Conservation (phyloP, 495 filamentous ascomycete species). For the Talaromyces stipitatus region DNA sequence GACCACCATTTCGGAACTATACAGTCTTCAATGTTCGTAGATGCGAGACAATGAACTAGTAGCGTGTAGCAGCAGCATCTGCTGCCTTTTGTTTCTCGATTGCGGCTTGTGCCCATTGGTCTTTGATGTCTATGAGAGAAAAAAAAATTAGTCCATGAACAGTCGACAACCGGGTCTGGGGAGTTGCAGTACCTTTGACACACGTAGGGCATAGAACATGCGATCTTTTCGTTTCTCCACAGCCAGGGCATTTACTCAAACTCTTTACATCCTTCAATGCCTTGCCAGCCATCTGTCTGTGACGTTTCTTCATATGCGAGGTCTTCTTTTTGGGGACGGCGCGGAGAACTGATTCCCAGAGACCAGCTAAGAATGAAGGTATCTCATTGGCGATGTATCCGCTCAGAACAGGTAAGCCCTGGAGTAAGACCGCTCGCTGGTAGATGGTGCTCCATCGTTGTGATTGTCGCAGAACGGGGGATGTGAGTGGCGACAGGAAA, state of each 20-base stretch:
- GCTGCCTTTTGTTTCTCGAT: background rate
- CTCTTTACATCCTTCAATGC: conserved; percentile 80
- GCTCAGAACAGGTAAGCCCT: conserved; percentile 39
- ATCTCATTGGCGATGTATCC: conserved; percentile 43
- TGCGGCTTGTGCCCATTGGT: conserved; percentile 18
- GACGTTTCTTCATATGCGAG: conserved; percentile 90
- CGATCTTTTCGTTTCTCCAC: conserved; percentile 77
- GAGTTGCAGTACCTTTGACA: conserved; percentile 48
- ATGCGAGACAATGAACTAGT: background rate
- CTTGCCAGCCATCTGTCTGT: conserved; percentile 90
- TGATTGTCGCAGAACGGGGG: conserved; percentile 28
- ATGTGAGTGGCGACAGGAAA: conserved; percentile 15
- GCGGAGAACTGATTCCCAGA: conserved; percentile 88
- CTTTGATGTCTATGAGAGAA: conserved; percentile 21
- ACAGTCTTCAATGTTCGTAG: background rate
- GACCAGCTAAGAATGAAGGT: conserved; percentile 55
- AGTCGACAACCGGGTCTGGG: background rate
- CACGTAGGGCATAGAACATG: conserved; percentile 85
- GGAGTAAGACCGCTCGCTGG: conserved; percentile 36
- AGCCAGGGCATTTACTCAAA: conserved; percentile 80
- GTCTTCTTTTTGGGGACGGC: conserved; percentile 99
- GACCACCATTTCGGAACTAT: background rate
- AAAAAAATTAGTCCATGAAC: background rate
- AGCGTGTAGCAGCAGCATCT: background rate
- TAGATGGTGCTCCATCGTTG: conserved; percentile 28